A percentile compares a stretch with the other conserved stretches of the same genome.
Conservation (phyloP, 2,329 filamentous ascomycete species). For the Zymoseptoria passerinii region DNA sequence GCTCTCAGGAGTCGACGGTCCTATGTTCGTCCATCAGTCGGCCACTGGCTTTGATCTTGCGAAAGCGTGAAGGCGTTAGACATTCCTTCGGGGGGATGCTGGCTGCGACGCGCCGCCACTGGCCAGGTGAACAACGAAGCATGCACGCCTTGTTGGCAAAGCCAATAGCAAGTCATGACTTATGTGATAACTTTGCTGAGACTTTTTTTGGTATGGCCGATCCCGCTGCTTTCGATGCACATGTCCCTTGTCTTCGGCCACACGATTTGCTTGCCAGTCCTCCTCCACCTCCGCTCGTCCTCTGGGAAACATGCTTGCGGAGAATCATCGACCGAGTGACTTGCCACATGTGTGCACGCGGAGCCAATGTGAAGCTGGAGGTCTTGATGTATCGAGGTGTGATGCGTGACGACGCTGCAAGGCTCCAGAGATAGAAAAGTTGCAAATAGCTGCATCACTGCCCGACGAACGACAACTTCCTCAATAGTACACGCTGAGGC, state of each 20-base stretch:
- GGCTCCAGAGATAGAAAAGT: neutral
- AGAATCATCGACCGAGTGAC: neutral
- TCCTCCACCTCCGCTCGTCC: neutral
- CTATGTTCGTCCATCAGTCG: neutral
- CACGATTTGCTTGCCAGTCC: neutral
- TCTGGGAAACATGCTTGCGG: neutral
- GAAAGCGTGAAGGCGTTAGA: neutral
- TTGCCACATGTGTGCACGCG: neutral
- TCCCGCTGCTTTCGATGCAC: neutral
- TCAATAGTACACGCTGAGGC: no score
- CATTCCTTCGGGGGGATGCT: neutral
- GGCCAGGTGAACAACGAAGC: neutral
- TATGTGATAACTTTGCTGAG: neutral
- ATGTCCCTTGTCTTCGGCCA: neutral
- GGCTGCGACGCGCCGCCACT: neutral
- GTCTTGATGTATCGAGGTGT: neutral
- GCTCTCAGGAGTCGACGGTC: neutral
- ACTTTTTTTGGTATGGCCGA: neutral
- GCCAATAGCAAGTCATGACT: neutral
- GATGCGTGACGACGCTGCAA: no score
- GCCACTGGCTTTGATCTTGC: neutral
- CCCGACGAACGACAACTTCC: neutral
- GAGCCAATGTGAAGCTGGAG: neutral
- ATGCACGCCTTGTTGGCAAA: neutral
- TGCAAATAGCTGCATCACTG: neutral